Percentiles rank a stretch among this genome's conserved stretches.
Evolutionary conservation across 2,329 filamentous ascomycete species (phyloP).

Genomic region (Sarocladium brachiariae): DNA sequence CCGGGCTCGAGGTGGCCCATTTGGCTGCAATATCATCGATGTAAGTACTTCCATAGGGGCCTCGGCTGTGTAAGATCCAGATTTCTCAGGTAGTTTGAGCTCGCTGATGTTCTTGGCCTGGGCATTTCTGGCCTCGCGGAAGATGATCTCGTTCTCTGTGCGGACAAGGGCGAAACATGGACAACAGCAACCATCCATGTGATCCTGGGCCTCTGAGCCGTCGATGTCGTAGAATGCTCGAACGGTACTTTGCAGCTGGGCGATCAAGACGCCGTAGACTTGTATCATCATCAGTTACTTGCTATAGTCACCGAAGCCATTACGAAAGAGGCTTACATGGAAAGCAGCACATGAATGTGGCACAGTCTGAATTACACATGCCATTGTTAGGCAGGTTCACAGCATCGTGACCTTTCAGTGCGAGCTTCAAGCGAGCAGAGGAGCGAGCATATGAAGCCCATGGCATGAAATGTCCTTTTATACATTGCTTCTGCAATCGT

Average conservation of each 20-base stretch:
- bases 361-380: constrained; percentile 18
- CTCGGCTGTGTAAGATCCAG: neutral
- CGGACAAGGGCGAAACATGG: constrained; percentile 21
- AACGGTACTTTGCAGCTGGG: constrained; percentile 23
- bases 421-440: constrained; percentile 17
- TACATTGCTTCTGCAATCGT: neutral
- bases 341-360: constrained; percentile 17
- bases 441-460: constrained; percentile 23
- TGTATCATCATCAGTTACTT: too few species aligned
- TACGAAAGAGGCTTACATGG: constrained; percentile 20
- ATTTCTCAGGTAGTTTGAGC: too few species aligned
- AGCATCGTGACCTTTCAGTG: constrained; percentile 17
- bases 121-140: constrained; percentile 17
- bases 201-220: constrained; percentile 19
- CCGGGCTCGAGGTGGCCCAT: neutral
- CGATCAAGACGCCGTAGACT: constrained; percentile 25
- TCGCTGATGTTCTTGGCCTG: neutral
- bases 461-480: constrained; percentile 16
- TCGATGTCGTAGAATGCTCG: constrained; percentile 27
- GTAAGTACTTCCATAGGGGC: neutral
- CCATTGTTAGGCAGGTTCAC: constrained; percentile 13
- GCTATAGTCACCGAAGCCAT: too few species aligned
- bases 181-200: constrained; percentile 19
- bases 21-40: neutral
- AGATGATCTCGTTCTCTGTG: constrained; percentile 25